A percentile compares a stretch with the other conserved stretches of the same genome.
Conservation (phyloP, 768 basidiomycete genomes). For the Naganishia friedmannii region DNA sequence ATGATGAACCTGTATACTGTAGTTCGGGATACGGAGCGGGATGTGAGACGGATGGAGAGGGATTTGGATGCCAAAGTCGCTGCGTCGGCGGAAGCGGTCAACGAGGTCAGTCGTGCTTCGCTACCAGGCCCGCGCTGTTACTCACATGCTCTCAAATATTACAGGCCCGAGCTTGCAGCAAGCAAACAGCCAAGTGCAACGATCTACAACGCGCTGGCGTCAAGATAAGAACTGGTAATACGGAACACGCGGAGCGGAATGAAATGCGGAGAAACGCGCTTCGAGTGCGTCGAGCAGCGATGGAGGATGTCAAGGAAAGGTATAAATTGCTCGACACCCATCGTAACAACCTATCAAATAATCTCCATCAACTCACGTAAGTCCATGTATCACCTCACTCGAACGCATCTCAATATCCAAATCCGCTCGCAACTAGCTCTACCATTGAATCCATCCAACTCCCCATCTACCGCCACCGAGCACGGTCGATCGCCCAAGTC, state of each 20-base stretch:
- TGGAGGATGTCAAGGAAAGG: background rate
- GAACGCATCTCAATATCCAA: background rate
- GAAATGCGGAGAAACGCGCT: background rate
- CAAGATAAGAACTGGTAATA: background rate
- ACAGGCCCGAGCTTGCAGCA: background rate
- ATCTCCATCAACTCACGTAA: background rate
- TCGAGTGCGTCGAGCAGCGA: background rate
- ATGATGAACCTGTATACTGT: constrained; percentile 56
- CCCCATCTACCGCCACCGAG: constrained; percentile 52
- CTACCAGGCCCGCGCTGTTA: background rate
- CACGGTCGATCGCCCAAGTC: constrained; percentile 65
- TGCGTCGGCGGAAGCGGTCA: background rate
- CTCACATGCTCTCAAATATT: background rate
- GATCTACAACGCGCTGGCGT: background rate
- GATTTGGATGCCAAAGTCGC: constrained; percentile 33
- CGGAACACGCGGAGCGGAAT: background rate
- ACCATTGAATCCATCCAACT: constrained; percentile 53
- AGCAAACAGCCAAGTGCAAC: background rate
- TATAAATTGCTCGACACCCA: too few relatives aligned
- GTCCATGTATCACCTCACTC: background rate
- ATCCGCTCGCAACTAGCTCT: background rate
- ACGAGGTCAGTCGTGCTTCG: background rate
- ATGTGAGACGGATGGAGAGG: constrained; percentile 57
- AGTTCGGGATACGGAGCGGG: constrained; percentile 54
- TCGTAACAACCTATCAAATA: background rate